Evolutionary conservation across 768 basidiomycete species (phyloP).

Genomic region (Boletus bicolor): DNA sequence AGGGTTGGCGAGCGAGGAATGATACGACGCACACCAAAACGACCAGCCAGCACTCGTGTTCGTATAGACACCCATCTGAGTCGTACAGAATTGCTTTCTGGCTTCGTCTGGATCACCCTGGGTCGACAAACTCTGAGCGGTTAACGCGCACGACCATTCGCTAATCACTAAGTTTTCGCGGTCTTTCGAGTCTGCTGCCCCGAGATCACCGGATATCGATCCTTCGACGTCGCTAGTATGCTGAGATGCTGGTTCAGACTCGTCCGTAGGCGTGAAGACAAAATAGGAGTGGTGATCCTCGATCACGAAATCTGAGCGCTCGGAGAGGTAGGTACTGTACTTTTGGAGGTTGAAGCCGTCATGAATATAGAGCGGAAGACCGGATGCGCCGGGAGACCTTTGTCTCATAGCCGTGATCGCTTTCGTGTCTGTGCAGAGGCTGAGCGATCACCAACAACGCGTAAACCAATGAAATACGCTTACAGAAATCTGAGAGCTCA

Average conservation of each 20-base stretch:
- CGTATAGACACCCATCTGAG: constrained; percentile 57
- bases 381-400: constrained; percentile 19
- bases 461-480: neutral
- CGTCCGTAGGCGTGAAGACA: constrained; percentile 58
- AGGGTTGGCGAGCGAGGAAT: neutral
- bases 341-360: constrained; percentile 57
- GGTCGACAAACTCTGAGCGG: constrained; percentile 44
- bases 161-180: constrained; percentile 46
- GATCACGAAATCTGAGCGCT: constrained; percentile 58
- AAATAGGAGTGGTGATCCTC: constrained; percentile 76
- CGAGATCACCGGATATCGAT: constrained; percentile 10
- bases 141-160: constrained; percentile 53
- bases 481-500: constrained; percentile 41
- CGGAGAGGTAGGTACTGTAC: constrained; percentile 41
- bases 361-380: constrained; percentile 63
- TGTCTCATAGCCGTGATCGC: constrained; percentile 24
- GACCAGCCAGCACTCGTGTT: constrained; percentile 59
- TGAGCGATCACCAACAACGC: neutral
- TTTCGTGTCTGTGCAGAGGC: constrained; percentile 10
- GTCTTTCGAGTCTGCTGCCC: constrained; percentile 27
- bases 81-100: constrained; percentile 50
- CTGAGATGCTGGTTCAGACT: constrained; percentile 39
- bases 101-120: constrained; percentile 45
- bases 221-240: constrained; percentile 40
- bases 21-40: constrained; percentile 58